Evolutionary conservation across 2,329 filamentous ascomycete genomes (phyloP).

Genomic region (Daldinia sp.): DNA sequence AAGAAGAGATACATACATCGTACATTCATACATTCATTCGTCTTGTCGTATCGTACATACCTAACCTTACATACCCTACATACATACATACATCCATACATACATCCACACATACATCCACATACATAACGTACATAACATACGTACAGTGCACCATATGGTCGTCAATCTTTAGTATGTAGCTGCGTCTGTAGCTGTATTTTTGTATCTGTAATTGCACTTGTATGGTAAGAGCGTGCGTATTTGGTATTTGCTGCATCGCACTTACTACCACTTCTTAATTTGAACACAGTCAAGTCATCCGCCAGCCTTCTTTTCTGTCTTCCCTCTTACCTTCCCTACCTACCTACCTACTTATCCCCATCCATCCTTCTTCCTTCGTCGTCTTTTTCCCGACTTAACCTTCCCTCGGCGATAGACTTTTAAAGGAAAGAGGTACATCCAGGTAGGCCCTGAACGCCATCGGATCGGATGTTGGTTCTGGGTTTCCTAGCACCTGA

Average conservation of each 20-base stretch:
- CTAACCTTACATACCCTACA: neutral
- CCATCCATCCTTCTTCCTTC: conserved; percentile 12
- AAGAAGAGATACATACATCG: neutral
- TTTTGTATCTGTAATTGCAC: neutral
- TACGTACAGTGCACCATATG: conserved; percentile 19
- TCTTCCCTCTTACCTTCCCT: conserved; percentile 29
- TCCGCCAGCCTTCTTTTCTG: conserved; percentile 32
- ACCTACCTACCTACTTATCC: conserved; percentile 4
- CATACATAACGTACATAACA: neutral
- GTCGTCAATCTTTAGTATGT: neutral
- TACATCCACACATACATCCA: too few relatives aligned
- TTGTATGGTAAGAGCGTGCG: conserved; percentile 23
- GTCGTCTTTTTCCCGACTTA: conserved; percentile 3
- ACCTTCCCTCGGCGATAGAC: conserved; percentile 26
- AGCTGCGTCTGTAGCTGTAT: neutral
- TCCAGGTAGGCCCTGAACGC: conserved; percentile 25
- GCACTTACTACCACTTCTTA: conserved; percentile 26
- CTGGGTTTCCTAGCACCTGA: neutral
- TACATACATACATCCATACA: neutral
- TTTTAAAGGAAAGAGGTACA: neutral
- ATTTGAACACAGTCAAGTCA: conserved; percentile 24
- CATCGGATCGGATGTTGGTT: conserved; percentile 24
- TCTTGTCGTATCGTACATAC: conserved; percentile 24
- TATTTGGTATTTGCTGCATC: conserved; percentile 35
- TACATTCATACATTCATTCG: neutral